These are phyloP conservation scores for Talaromyces funiculosus DNA, from an alignment of 2,329 filamentous ascomycete species.

Conservation along the genomic window DNA sequence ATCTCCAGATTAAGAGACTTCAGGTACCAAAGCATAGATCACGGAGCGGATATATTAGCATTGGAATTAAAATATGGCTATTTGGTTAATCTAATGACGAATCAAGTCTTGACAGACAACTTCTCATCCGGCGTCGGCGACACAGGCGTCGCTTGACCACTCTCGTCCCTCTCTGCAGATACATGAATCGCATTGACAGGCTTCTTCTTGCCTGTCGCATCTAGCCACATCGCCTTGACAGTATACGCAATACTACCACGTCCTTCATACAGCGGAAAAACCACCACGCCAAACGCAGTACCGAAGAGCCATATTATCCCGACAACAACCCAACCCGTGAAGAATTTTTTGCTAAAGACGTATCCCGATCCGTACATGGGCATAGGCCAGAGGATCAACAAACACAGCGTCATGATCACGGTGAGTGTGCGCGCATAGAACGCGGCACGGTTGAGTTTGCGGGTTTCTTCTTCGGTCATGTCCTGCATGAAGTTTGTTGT, in stretches of 20 bases:
- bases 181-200: constrained; percentile 19
- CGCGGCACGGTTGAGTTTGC: constrained; percentile 50
- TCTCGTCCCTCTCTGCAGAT: constrained; percentile 19
- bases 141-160: constrained; percentile 38
- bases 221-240: constrained; percentile 55
- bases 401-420: constrained; percentile 59
- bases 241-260: constrained; percentile 60
- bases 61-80: not conserved
- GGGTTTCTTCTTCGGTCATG: constrained; percentile 35
- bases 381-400: constrained; percentile 85
- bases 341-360: constrained; percentile 75
- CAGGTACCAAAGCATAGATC: not conserved
- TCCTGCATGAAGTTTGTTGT: constrained; percentile 21
- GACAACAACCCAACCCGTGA: constrained; percentile 72
- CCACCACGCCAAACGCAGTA: constrained; percentile 64
- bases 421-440: constrained; percentile 54
- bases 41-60: not conserved
- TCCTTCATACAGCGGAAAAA: constrained; percentile 79
- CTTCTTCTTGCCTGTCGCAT: constrained; percentile 46
- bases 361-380: constrained; percentile 81
- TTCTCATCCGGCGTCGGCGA: constrained; percentile 47
- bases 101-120: constrained; percentile 26
- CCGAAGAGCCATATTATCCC: constrained; percentile 77
- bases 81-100: not conserved
- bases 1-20: no score